These are phyloP conservation scores for Guyanaporus albipodus DNA, from an alignment of 768 basidiomycete genomes.

Conservation along the genomic window DNA sequence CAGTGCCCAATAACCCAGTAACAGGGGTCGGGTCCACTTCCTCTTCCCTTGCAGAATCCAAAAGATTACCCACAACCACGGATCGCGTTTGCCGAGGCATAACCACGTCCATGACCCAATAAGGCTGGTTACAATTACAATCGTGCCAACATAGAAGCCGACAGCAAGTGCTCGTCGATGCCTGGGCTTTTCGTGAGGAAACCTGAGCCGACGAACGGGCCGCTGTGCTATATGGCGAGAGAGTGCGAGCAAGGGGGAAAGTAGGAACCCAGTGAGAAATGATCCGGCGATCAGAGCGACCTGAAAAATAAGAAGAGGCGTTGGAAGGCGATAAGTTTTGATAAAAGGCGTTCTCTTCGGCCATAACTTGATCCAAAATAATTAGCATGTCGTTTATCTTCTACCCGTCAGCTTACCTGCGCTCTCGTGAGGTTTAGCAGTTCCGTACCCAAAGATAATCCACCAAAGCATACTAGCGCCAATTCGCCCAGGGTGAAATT, in stretches of 20 bases:
- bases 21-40: constrained; percentile 72
- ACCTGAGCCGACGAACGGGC: constrained; percentile 75
- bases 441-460: constrained; percentile 83
- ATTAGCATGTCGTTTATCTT: constrained; percentile 1
- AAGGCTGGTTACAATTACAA: constrained; percentile 73
- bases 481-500: constrained; percentile 96
- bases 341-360: constrained; percentile 77
- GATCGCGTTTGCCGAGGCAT: constrained; percentile 76
- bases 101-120: constrained; percentile 93
- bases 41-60: constrained; percentile 74
- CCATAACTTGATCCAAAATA: constrained; percentile 54
- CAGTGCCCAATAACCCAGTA: constrained; percentile 83
- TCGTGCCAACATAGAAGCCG: constrained; percentile 76
- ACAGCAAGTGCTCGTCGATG: constrained; percentile 81
- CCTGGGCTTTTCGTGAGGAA: constrained; percentile 76
- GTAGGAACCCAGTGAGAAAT: constrained; percentile 85
- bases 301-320: constrained; percentile 88
- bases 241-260: constrained; percentile 90
- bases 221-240: constrained; percentile 89
- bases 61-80: constrained; percentile 81
- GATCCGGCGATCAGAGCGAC: constrained; percentile 90
- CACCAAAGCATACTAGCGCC: constrained; percentile 83
- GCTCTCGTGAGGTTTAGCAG: constrained; percentile 80
- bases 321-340: constrained; percentile 89
- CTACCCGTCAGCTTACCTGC: constrained; percentile 47